phyloP scores from a whole-genome alignment of 495 filamentous ascomycete genomes.

The Penicillium canescens region DNA sequence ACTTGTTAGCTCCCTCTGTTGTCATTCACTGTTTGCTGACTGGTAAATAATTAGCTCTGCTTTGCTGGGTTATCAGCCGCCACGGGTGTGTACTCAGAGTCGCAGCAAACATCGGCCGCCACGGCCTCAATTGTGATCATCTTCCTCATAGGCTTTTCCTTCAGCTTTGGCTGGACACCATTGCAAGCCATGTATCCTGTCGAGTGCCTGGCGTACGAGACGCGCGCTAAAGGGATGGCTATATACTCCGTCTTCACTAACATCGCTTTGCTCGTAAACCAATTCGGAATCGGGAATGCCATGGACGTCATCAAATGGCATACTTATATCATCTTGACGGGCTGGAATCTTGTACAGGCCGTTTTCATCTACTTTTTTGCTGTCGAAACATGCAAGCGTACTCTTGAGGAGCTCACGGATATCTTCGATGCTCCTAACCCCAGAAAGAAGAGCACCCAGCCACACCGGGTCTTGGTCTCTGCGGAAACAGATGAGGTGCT shows the following conservation, averaged over 20 bases:
- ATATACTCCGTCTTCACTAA: slow-evolving; percentile 51
- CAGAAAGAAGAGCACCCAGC: slow-evolving; percentile 44
- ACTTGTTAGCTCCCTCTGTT: not conserved
- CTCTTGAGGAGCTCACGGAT: slow-evolving; percentile 66
- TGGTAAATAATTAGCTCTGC: not conserved
- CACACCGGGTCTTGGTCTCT: not conserved
- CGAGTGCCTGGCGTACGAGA: slow-evolving; percentile 59
- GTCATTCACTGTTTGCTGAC: not conserved
- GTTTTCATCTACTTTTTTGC: slow-evolving; percentile 62
- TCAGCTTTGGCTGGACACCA: slow-evolving; percentile 62
- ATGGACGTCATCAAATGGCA: slow-evolving; percentile 65
- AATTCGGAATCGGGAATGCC: slow-evolving; percentile 56
- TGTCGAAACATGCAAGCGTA: slow-evolving; percentile 64
- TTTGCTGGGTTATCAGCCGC: not conserved
- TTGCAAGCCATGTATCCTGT: slow-evolving; percentile 67
- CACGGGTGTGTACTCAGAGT: not conserved
- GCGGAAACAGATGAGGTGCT: not conserved
- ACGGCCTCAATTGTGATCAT: slow-evolving; percentile 60
- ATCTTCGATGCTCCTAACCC: slow-evolving; percentile 61
- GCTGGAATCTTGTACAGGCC: slow-evolving; percentile 55
- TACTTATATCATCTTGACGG: slow-evolving; percentile 65
- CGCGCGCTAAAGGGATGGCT: slow-evolving; percentile 66
- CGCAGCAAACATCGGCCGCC: slow-evolving; percentile 3
- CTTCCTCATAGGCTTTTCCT: slow-evolving; percentile 65
- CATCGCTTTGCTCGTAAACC: slow-evolving; percentile 46